Evolutionary conservation across 2,329 filamentous ascomycete genomes (phyloP).

Genomic region (Annulohypoxylon truncatum): DNA sequence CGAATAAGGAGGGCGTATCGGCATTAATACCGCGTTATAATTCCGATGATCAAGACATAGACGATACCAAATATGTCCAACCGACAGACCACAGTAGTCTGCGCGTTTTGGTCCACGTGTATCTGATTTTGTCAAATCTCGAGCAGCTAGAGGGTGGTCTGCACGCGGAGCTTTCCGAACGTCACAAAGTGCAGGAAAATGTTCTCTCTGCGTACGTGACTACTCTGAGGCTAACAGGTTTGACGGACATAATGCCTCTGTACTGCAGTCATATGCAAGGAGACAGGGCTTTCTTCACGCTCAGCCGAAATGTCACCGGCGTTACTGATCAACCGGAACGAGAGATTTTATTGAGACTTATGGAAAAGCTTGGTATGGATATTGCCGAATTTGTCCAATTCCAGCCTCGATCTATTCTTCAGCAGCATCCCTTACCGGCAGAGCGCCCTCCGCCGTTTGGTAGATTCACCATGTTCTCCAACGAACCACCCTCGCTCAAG

Average conservation of each 20-base stretch:
- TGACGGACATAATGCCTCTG: slow-evolving; percentile 83
- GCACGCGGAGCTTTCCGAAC: slow-evolving; percentile 51
- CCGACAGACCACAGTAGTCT: slow-evolving; percentile 72
- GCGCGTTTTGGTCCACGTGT: slow-evolving; percentile 75
- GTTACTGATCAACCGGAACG: slow-evolving; percentile 75
- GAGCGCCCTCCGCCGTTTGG: slow-evolving; percentile 55
- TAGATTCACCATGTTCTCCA: slow-evolving; percentile 64
- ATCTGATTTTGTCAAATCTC: slow-evolving; percentile 74
- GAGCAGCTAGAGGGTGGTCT: slow-evolving; percentile 64
- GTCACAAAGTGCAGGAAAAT: slow-evolving; percentile 72
- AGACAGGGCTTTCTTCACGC: slow-evolving; percentile 73
- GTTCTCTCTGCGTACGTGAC: slow-evolving; percentile 86
- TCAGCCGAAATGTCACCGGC: slow-evolving; percentile 81
- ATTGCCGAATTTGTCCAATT: slow-evolving; percentile 77
- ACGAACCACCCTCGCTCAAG: slow-evolving; percentile 62
- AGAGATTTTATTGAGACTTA: slow-evolving; percentile 75
- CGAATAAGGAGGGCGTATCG: slow-evolving; percentile 58
- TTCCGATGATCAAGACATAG: slow-evolving; percentile 50
- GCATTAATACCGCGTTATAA: slow-evolving; percentile 57
- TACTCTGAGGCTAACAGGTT: slow-evolving; percentile 76
- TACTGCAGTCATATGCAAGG: slow-evolving; percentile 84
- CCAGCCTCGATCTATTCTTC: slow-evolving; percentile 67
- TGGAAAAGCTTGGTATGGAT: slow-evolving; percentile 80
- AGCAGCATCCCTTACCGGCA: slow-evolving; percentile 57
- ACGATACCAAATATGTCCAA: slow-evolving; percentile 62